Evolutionary conservation across 768 basidiomycete species (phyloP).

Genomic region (Mycena latifolia): DNA sequence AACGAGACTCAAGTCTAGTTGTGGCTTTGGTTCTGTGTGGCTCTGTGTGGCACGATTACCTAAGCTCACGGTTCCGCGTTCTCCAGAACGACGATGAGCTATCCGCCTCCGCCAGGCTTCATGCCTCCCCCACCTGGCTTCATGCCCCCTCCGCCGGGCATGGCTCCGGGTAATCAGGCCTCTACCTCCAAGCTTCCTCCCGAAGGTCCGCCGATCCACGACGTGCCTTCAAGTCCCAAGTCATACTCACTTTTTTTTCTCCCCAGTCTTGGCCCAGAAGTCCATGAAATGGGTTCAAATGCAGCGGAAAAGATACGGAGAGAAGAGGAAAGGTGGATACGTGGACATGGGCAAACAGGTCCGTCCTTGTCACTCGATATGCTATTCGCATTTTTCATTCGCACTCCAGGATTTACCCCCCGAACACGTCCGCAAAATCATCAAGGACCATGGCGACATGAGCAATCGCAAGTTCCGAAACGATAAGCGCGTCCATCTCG

Average conservation of each 20-base stretch:
- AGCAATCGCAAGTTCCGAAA: constrained; percentile 99
- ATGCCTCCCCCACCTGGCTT: constrained; percentile 63
- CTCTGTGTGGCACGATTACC: too few relatives aligned
- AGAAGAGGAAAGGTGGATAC: constrained; percentile 89
- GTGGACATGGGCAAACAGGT: constrained; percentile 96
- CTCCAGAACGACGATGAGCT: constrained; percentile 56
- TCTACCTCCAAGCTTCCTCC: constrained; percentile 59
- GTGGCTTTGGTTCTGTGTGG: too few relatives aligned
- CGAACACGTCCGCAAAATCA: constrained; percentile 99
- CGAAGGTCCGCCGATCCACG: constrained; percentile 52
- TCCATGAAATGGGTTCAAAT: constrained; percentile 96
- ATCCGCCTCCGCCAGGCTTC: constrained; percentile 60
- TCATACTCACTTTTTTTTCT: constrained; percentile 31
- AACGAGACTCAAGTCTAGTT: too few relatives aligned
- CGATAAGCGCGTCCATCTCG: constrained; percentile 99
- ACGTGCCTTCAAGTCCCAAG: not conserved
- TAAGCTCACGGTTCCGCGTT: constrained; percentile 8
- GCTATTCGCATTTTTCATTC: constrained; percentile 37
- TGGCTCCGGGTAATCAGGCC: constrained; percentile 55
- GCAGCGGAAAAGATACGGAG: constrained; percentile 93
- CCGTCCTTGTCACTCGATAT: constrained; percentile 42
- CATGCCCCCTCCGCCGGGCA: constrained; percentile 64
- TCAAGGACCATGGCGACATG: constrained; percentile 99
- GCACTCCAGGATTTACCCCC: constrained; percentile 86
- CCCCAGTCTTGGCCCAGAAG: constrained; percentile 83